A percentile compares a stretch with the other conserved stretches of the same genome.
These are phyloP conservation scores for Candida dubliniensis DNA, from an alignment of 1,139 yeast genomes.

Conservation along the genomic window DNA sequence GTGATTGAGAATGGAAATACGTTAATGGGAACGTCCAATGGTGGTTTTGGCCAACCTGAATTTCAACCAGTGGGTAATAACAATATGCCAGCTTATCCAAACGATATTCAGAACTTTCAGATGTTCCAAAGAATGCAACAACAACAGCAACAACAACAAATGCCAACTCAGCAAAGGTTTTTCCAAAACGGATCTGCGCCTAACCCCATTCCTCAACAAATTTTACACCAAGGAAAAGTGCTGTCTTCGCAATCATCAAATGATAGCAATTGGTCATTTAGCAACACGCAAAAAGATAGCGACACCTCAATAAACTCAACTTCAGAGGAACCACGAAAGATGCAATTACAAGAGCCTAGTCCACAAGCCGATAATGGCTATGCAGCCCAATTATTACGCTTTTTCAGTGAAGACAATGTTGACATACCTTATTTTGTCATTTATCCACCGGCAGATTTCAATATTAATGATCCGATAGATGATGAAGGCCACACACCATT, in stretches of 20 bases:
- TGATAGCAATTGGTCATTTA: conserved; percentile 45
- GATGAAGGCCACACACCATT: conserved; percentile 95
- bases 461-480: conserved; percentile 84
- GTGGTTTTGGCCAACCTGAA: conserved; percentile 27
- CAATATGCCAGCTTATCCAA: conserved; percentile 13
- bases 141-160: conserved; percentile 17
- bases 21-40: conserved; percentile 19
- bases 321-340: conserved; percentile 25
- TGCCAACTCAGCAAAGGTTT: conserved; percentile 13
- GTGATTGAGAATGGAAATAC: conserved; percentile 5
- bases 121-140: conserved; percentile 25
- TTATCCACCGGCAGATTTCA: conserved; percentile 76
- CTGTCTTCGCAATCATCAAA: conserved; percentile 46
- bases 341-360: conserved; percentile 10
- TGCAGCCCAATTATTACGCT: conserved; percentile 55
- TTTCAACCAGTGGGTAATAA: conserved; percentile 20
- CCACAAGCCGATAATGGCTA: conserved; percentile 39
- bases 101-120: conserved; percentile 33
- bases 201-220: conserved; percentile 3
- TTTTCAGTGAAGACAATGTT: conserved; percentile 70
- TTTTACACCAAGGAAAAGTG: conserved; percentile 7
- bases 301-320: conserved; percentile 46
- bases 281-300: conserved; percentile 34
- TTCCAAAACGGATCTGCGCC: conserved; percentile 4
- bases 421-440: conserved; percentile 73